Conservation (phyloP, 2,329 filamentous ascomycete species). For the Stemphylium vesicarium region DNA sequence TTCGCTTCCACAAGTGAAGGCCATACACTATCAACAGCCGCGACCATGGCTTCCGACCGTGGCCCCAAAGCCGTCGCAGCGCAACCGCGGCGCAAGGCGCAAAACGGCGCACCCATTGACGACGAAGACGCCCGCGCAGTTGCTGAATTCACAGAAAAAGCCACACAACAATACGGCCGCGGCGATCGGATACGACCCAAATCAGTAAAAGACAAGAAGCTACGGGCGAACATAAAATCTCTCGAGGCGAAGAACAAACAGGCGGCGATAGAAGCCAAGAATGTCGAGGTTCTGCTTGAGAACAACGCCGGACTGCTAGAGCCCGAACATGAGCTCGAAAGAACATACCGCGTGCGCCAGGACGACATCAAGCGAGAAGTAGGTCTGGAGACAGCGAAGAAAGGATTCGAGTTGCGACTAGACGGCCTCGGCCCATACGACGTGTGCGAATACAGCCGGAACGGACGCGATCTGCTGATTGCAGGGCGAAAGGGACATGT, state of each 20-base stretch:
- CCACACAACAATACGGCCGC: constrained; percentile 81
- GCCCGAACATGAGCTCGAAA: constrained; percentile 84
- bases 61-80: constrained; percentile 21
- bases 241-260: constrained; percentile 84
- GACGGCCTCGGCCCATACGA: constrained; percentile 83
- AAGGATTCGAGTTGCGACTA: constrained; percentile 87
- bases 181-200: constrained; percentile 77
- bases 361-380: constrained; percentile 80
- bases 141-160: constrained; percentile 50
- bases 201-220: constrained; percentile 84
- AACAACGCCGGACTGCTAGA: constrained; percentile 86
- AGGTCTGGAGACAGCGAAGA: constrained; percentile 84
- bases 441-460: constrained; percentile 84
- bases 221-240: constrained; percentile 77
- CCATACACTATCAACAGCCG: neutral
- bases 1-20: neutral
- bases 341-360: constrained; percentile 91
- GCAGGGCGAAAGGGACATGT: constrained; percentile 93
- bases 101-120: constrained; percentile 24
- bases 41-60: constrained; percentile 32
- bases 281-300: constrained; percentile 93
- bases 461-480: constrained; percentile 83
- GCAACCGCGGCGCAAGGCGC: constrained; percentile 32
- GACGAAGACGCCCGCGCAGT: constrained; percentile 40
- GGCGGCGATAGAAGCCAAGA: constrained; percentile 83